Percentiles rank a stretch among this genome's conserved stretches.
Conservation (phyloP, 2,329 filamentous ascomycete genomes). For the Arthrinium puccinioides region DNA sequence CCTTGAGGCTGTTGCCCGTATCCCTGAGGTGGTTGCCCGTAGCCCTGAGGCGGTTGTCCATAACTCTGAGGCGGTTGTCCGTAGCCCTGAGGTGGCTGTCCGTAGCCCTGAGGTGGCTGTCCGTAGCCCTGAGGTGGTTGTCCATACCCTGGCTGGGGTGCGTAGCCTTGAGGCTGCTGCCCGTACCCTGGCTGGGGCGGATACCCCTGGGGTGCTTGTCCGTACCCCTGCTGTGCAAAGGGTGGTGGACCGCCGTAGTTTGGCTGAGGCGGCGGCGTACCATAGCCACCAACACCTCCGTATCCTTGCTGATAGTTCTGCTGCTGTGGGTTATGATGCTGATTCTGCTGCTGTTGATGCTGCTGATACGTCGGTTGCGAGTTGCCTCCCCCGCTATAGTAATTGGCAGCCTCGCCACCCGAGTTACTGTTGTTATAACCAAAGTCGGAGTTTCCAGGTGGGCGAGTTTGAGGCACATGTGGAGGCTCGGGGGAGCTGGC, state of each 20-base stretch:
- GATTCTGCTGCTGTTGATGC: no score
- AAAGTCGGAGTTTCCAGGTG: conserved; percentile 25
- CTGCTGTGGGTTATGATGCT: no score
- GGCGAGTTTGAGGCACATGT: conserved; percentile 16
- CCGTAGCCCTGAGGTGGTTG: conserved; percentile 17
- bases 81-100: conserved; percentile 13
- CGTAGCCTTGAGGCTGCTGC: no score
- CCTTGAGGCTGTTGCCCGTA: conserved; percentile 17
- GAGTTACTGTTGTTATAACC: conserved; percentile 31
- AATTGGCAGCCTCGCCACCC: conserved; percentile 12
- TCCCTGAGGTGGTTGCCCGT: conserved; percentile 10
- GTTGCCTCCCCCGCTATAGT: conserved; percentile 7
- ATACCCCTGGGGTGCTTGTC: neutral
- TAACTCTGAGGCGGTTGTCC: conserved; percentile 22
- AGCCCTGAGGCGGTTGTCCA: conserved; percentile 16
- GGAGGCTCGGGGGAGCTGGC: conserved; percentile 28
- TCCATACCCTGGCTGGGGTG: conserved; percentile 19
- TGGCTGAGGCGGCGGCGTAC: conserved; percentile 5
- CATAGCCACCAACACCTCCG: conserved; percentile 8
- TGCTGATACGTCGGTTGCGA: no score
- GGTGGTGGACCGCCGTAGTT: neutral
- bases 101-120: conserved; percentile 10
- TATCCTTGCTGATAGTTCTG: conserved; percentile 6
- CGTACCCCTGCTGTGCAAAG: neutral
- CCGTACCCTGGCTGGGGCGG: neutral